Base-by-base conservation (phyloP, 345 rosid species). In the Odontarrhena argentea region DNA sequence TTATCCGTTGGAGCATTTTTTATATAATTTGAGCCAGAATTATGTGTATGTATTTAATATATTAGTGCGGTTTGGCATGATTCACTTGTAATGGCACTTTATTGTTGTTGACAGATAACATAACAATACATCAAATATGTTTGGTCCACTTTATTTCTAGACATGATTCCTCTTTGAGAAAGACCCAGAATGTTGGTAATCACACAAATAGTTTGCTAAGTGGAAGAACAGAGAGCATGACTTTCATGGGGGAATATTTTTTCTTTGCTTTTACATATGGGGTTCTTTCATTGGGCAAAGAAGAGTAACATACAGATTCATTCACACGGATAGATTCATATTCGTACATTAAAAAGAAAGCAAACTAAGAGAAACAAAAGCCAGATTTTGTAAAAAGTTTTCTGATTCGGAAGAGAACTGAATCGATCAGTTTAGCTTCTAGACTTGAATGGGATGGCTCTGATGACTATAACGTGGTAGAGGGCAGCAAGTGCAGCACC, bases 401-500 rank as follows among this genome's bases (percentile, higher is more conserved):
- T 28, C 32, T 28, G 32, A 28, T 3, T 28, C 32, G 7, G 6
- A 32, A 32, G 36, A 32, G 36, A 57, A 56, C 37, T 41, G 36
- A 32, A 32, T 32, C 55, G n/a, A 51, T 65, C 65, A 64, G 76
- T 35, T 69, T 45, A 67, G 63, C 37, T 57, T 62, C 76, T 71
- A 60, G 72, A 65, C 67, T 75, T 79, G 70, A 82, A 85, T 6
- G 89, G 79, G 41, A 75, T 75, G 41, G 89, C 85, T 74, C 83
- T 74, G 76, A 85, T 77, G 70, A 82, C 82, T 12, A 75, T 68
- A 58, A 78, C 78, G 63, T 82, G 82, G 76, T 82, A 85, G 0
- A 82, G 73, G 35, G 89, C 82, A 30, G 85, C 88, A 3, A 82
- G 78, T 11, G 80, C 83, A 38, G 83, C 81, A 25, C 88, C 88